phyloP scores from a whole-genome alignment of 257 asterid species.

The Mentha longifolia region DNA sequence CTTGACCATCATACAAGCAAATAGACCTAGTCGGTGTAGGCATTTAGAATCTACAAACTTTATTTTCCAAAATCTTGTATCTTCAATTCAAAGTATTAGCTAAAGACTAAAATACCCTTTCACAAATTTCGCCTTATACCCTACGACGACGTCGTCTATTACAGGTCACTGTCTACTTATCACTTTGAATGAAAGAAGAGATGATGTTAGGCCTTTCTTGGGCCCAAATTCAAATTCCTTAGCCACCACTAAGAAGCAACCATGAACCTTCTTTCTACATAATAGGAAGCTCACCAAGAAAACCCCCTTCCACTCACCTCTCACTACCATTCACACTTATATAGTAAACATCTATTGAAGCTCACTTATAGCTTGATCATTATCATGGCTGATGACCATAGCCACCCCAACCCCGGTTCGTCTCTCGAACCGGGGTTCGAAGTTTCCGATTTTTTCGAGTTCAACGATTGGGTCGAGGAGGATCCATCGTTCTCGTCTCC shows the following conservation, averaged over 20 bases:
- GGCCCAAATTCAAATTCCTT: conserved; percentile 41
- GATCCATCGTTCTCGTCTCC: conserved; percentile 41
- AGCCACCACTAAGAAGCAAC: conserved; percentile 61
- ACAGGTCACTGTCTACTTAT: neutral
- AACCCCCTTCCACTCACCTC: conserved; percentile 31
- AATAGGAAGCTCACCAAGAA: conserved; percentile 56
- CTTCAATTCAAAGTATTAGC: too few relatives aligned
- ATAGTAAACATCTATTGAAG: conserved; percentile 25
- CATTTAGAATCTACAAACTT: too few relatives aligned
- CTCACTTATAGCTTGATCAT: neutral
- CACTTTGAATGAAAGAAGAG: conserved; percentile 29
- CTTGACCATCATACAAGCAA: too few relatives aligned
- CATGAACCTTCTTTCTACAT: conserved; percentile 68
- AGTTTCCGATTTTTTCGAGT: conserved; percentile 59
- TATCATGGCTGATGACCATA: conserved; percentile 47
- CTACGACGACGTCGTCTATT: neutral
- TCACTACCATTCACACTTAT: conserved; percentile 26
- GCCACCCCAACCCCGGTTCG: conserved; percentile 28
- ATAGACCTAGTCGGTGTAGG: too few relatives aligned
- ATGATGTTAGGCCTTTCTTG: conserved; percentile 41
- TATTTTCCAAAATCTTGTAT: too few relatives aligned
- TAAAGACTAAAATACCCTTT: too few relatives aligned
- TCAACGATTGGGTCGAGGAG: conserved; percentile 63
- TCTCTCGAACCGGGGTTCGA: conserved; percentile 44
- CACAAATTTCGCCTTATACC: too few relatives aligned